These are phyloP conservation scores for Aspergillus coremiiformis DNA, from an alignment of 495 filamentous ascomycete genomes.

Conservation along the genomic window DNA sequence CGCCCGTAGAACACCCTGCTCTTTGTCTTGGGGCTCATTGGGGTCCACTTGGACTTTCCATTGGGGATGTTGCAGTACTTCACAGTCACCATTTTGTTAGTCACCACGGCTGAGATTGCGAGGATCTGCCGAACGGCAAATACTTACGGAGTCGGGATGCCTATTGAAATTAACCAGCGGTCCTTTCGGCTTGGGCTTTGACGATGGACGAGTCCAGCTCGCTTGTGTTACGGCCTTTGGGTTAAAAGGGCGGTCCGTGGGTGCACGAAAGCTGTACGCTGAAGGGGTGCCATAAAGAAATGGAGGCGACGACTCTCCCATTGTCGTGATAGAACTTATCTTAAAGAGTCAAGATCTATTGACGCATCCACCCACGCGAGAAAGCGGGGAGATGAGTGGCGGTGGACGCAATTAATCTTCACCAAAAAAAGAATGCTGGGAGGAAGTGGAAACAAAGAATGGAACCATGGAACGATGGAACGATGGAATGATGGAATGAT, in stretches of 20 bases:
- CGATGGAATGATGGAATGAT: conserved; percentile 21
- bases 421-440: conserved; percentile 14
- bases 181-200: conserved; percentile 57
- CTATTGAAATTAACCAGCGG: conserved; percentile 71
- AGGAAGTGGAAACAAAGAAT: conserved; percentile 9
- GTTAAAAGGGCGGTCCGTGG: conserved; percentile 58
- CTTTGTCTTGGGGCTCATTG: conserved; percentile 67
- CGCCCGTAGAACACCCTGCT: conserved; percentile 57
- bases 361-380: conserved; percentile 31
- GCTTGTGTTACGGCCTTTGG: conserved; percentile 75
- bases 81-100: conserved; percentile 14
- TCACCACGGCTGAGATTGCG: not conserved
- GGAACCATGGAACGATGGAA: conserved; percentile 21
- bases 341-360: conserved; percentile 9
- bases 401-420: conserved; percentile 5
- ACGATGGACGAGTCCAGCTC: conserved; percentile 50
- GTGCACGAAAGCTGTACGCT: conserved; percentile 42
- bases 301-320: conserved; percentile 57
- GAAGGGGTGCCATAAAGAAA: conserved; percentile 64
- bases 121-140: not conserved
- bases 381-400: conserved; percentile 28
- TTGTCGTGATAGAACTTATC: conserved; percentile 31
- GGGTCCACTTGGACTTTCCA: conserved; percentile 45
- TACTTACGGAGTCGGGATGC: conserved; percentile 68
- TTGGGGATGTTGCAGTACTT: conserved; percentile 43